Evolutionary conservation across 768 basidiomycete genomes (phyloP).

Genomic region (Phylloporus sp.): DNA sequence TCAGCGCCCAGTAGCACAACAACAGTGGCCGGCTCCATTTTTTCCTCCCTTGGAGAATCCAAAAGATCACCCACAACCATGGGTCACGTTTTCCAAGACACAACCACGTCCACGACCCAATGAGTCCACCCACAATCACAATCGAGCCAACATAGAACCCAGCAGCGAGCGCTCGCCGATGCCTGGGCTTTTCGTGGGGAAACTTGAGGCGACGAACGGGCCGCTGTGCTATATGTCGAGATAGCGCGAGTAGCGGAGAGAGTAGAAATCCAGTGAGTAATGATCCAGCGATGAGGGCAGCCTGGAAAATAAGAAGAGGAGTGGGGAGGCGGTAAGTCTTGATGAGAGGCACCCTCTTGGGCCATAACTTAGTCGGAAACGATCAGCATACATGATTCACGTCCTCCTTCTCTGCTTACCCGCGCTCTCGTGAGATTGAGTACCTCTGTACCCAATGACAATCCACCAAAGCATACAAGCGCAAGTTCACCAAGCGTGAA

Average conservation of each 20-base stretch:
- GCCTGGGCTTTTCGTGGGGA: conserved; percentile 77
- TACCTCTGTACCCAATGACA: conserved; percentile 80
- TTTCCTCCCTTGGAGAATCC: conserved; percentile 67
- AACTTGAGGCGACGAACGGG: conserved; percentile 76
- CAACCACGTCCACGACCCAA: conserved; percentile 93
- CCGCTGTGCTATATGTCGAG: conserved; percentile 84
- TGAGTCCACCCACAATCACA: conserved; percentile 72
- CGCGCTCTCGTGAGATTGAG: conserved; percentile 77
- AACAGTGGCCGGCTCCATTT: conserved; percentile 78
- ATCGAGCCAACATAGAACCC: conserved; percentile 78
- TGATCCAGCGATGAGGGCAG: conserved; percentile 88
- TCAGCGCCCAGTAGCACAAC: conserved; percentile 77
- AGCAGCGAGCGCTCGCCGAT: conserved; percentile 77
- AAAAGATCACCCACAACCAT: conserved; percentile 80
- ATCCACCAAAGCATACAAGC: conserved; percentile 83
- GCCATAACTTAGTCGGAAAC: conserved; percentile 57
- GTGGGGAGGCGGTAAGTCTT: conserved; percentile 91
- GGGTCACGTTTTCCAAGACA: conserved; percentile 77
- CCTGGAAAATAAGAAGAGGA: conserved; percentile 85
- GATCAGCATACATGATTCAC: background rate
- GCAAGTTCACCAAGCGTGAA: conserved; percentile 95
- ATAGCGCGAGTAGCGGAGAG: conserved; percentile 88
- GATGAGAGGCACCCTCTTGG: conserved; percentile 73
- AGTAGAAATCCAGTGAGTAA: conserved; percentile 90
- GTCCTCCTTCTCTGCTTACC: conserved; percentile 41